Conservation (phyloP, 352 stramenopile species). For the Pythium sp. region DNA sequence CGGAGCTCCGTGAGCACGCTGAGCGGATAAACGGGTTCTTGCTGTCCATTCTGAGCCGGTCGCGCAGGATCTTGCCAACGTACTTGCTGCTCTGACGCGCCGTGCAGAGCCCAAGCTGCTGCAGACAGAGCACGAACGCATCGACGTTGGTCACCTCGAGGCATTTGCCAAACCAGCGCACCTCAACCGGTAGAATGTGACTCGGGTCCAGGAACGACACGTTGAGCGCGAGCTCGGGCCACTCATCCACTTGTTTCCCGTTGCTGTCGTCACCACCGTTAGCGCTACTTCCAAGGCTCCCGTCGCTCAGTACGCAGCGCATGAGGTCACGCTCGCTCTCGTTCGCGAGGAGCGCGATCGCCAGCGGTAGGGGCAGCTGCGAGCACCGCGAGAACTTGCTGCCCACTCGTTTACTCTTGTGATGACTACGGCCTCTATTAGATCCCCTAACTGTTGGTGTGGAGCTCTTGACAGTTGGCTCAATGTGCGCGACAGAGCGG, state of each 20-base stretch:
- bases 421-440: background rate
- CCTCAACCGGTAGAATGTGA: slow-evolving; percentile 50
- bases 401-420: background rate
- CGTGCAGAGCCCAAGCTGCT: slow-evolving; percentile 57
- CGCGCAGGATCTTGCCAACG: slow-evolving; percentile 55
- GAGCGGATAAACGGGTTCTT: slow-evolving; percentile 41
- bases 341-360: slow-evolving; percentile 60
- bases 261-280: background rate
- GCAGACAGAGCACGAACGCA: slow-evolving; percentile 58
- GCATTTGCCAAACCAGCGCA: slow-evolving; percentile 49
- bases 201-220: slow-evolving; percentile 43
- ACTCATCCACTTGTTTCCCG: slow-evolving; percentile 27
- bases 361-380: slow-evolving; percentile 56
- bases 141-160: slow-evolving; percentile 55
- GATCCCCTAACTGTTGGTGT: background rate
- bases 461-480: background rate
- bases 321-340: slow-evolving; percentile 57
- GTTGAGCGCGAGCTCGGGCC: slow-evolving; percentile 64
- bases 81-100: slow-evolving; percentile 47
- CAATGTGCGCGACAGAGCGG: slow-evolving; percentile 25
- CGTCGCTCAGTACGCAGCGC: slow-evolving; percentile 28
- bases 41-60: slow-evolving; percentile 47
- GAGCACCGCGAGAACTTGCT: slow-evolving; percentile 31
- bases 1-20: slow-evolving; percentile 18
- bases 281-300: slow-evolving; percentile 11